Evolutionary conservation across 192 early-diverging fungal species (phyloP).

Genomic region (Coemansia sp.): DNA sequence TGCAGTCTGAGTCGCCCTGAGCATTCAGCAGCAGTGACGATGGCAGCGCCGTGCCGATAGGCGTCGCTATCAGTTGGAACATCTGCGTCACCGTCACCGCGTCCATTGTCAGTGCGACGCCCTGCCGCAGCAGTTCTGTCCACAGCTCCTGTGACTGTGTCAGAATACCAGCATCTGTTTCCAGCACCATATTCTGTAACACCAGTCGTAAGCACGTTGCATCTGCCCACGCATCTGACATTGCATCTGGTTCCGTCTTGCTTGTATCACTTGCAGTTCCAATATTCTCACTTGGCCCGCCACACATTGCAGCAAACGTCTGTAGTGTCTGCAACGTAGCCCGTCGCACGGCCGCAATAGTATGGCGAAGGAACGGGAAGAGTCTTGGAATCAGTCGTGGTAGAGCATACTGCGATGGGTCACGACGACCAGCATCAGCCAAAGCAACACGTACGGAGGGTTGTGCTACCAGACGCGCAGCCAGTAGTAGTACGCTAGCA

Average conservation of each 20-base stretch:
- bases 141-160: slow-evolving; percentile 58
- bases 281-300: slow-evolving; percentile 7
- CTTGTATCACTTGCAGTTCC: neutral
- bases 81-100: slow-evolving; percentile 44
- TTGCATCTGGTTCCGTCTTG: neutral
- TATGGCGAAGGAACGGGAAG: slow-evolving; percentile 94
- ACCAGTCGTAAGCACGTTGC: slow-evolving; percentile 70
- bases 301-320: slow-evolving; percentile 63
- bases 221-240: slow-evolving; percentile 61
- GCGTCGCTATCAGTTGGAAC: slow-evolving; percentile 79
- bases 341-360: slow-evolving; percentile 76
- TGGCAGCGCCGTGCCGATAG: slow-evolving; percentile 79
- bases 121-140: slow-evolving; percentile 56
- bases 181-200: slow-evolving; percentile 92
- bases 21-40: slow-evolving; percentile 35
- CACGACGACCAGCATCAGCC: slow-evolving; percentile 9
- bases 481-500: slow-evolving; percentile 87
- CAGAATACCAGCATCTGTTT: slow-evolving; percentile 61
- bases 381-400: slow-evolving; percentile 77
- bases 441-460: slow-evolving; percentile 26
- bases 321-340: slow-evolving; percentile 79
- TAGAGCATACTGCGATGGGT: slow-evolving; percentile 20
- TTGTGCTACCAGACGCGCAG: slow-evolving; percentile 73
- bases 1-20: neutral
- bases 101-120: slow-evolving; percentile 8